Percentiles rank a stretch among this genome's conserved stretches.
phyloP scores from a whole-genome alignment of 257 asterid genomes.

The Gentiana dahurica region DNA sequence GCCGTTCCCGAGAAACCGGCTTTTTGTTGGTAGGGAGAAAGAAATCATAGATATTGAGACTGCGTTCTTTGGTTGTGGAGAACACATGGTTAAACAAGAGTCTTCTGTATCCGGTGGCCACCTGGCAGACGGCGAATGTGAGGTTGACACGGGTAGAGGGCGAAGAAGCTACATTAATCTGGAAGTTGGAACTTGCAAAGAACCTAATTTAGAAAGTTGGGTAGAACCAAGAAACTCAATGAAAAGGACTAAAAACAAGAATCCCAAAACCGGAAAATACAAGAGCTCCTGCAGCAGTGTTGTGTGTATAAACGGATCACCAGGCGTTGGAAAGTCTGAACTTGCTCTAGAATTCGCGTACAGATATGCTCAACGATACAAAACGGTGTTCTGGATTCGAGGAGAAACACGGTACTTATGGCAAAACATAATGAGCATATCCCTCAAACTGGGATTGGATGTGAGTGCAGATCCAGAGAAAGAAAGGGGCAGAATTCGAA shows the following conservation, averaged over 20 bases:
- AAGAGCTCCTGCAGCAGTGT: conserved; percentile 41
- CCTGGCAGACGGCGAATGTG: conserved; percentile 48
- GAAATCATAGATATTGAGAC: conserved; percentile 61
- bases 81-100: conserved; percentile 37
- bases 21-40: conserved; percentile 62
- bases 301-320: conserved; percentile 57
- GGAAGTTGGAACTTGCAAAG: conserved; percentile 55
- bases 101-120: conserved; percentile 33
- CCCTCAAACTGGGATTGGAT: conserved; percentile 54
- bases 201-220: conserved; percentile 58
- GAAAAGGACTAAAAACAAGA: conserved; percentile 42
- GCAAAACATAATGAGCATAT: conserved; percentile 60
- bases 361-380: conserved; percentile 61
- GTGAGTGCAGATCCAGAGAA: conserved; percentile 83
- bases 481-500: conserved; percentile 67
- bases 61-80: conserved; percentile 58
- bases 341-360: conserved; percentile 70
- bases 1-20: conserved; percentile 56
- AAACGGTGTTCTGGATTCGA: conserved; percentile 84
- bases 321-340: conserved; percentile 82
- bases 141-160: conserved; percentile 24
- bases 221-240: conserved; percentile 36
- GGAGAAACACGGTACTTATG: conserved; percentile 69
- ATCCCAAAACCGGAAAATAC: conserved; percentile 44
- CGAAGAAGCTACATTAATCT: conserved; percentile 32